A percentile compares a stretch with the other conserved stretches of the same genome.
phyloP scores from a whole-genome alignment of 2,329 filamentous ascomycete genomes.

The Microcera coccophila region DNA sequence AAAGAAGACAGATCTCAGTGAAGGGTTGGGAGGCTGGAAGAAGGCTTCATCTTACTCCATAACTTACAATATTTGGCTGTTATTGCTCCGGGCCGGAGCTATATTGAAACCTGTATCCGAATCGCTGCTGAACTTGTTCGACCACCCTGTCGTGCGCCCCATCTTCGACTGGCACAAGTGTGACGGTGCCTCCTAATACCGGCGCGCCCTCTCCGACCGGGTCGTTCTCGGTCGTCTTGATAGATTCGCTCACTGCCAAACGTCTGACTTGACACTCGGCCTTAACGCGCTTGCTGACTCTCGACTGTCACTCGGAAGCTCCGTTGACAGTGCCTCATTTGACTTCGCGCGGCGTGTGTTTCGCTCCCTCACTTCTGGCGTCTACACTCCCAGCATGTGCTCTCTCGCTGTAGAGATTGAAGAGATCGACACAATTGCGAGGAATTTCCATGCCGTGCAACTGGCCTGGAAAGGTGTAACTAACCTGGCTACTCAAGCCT shows the following conservation, averaged over 20 bases:
- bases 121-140: background rate
- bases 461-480: slow-evolving; percentile 71
- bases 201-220: slow-evolving; percentile 21
- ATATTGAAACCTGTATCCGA: background rate
- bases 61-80: too few relatives aligned
- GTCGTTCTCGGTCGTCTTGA: slow-evolving; percentile 31
- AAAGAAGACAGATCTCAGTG: too few relatives aligned
- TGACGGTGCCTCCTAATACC: slow-evolving; percentile 20
- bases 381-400: slow-evolving; percentile 71
- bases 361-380: slow-evolving; percentile 46
- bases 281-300: slow-evolving; percentile 28
- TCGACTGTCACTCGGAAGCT: slow-evolving; percentile 39
- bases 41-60: too few relatives aligned
- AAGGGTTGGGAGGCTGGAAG: too few relatives aligned
- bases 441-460: slow-evolving; percentile 59
- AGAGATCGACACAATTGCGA: slow-evolving; percentile 61
- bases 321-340: slow-evolving; percentile 38
- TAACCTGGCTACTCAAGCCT: slow-evolving; percentile 73
- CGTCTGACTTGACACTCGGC: slow-evolving; percentile 29
- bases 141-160: background rate
- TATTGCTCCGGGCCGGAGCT: too few relatives aligned
- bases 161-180: background rate
- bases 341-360: slow-evolving; percentile 31
- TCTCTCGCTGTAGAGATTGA: slow-evolving; percentile 66
- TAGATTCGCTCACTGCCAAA: slow-evolving; percentile 32